phyloP scores from a whole-genome alignment of 768 basidiomycete genomes.

The Exsudoporus frostii region DNA sequence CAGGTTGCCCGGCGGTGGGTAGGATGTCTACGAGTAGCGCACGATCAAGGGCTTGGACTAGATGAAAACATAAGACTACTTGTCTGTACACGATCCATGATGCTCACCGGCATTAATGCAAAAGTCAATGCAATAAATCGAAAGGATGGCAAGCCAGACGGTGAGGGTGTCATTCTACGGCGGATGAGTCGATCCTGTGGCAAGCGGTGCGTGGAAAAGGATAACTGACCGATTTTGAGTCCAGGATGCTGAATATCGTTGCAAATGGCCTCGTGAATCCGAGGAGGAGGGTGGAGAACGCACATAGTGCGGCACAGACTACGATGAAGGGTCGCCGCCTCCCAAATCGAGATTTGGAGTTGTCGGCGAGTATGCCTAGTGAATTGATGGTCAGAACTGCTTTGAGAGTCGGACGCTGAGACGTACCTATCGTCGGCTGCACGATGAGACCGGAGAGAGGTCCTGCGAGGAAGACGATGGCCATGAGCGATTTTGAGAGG shows the following conservation, averaged over 20 bases:
- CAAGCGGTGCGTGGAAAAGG: background rate
- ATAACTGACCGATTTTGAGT: slow-evolving; percentile 34
- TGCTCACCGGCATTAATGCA: slow-evolving; percentile 51
- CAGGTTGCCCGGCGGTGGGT: slow-evolving; percentile 69
- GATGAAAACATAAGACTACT: slow-evolving; percentile 3
- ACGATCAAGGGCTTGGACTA: slow-evolving; percentile 87
- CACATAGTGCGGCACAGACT: slow-evolving; percentile 61
- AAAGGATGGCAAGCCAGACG: slow-evolving; percentile 70
- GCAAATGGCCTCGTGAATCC: slow-evolving; percentile 79
- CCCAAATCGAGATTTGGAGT: slow-evolving; percentile 79
- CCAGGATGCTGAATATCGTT: slow-evolving; percentile 36
- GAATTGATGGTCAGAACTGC: background rate
- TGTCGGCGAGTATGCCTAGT: slow-evolving; percentile 70
- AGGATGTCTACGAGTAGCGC: slow-evolving; percentile 86
- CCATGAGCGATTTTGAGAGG: slow-evolving; percentile 81
- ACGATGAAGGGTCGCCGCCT: slow-evolving; percentile 86
- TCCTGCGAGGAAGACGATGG: slow-evolving; percentile 89
- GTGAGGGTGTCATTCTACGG: slow-evolving; percentile 62
- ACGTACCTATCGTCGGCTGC: slow-evolving; percentile 79
- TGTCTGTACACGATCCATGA: background rate
- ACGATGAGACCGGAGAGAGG: slow-evolving; percentile 87
- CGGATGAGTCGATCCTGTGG: background rate
- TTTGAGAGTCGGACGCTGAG: background rate
- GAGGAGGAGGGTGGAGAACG: slow-evolving; percentile 71
- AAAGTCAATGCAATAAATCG: slow-evolving; percentile 70